A percentile compares a stretch with the other conserved stretches of the same genome.
Conservation (phyloP, 495 filamentous ascomycete genomes). For the Aspergillus sparsus region DNA sequence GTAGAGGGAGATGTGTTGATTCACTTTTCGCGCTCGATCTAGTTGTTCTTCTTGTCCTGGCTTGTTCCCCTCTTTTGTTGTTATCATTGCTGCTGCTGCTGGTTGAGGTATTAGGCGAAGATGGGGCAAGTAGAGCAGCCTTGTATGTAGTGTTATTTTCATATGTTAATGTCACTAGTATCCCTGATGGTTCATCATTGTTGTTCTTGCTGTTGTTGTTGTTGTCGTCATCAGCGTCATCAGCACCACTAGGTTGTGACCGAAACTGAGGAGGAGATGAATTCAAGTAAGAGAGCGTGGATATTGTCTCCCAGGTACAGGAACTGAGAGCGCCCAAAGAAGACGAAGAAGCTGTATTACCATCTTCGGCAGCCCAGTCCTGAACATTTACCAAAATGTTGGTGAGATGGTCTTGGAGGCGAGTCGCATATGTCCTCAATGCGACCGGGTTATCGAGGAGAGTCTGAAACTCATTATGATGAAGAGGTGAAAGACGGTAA, state of each 20-base stretch:
- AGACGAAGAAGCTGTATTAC: slow-evolving; percentile 21
- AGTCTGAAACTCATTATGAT: slow-evolving; percentile 45
- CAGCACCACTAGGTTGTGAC: too few species aligned
- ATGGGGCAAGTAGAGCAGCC: slow-evolving; percentile 42
- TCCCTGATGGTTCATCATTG: slow-evolving; percentile 35
- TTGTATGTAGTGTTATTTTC: slow-evolving; percentile 50
- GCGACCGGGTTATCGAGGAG: slow-evolving; percentile 40
- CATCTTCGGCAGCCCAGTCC: slow-evolving; percentile 34
- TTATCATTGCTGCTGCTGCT: background rate
- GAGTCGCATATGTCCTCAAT: slow-evolving; percentile 49
- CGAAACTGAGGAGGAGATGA: background rate
- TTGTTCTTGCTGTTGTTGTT: background rate
- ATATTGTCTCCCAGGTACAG: slow-evolving; percentile 51
- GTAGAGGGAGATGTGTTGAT: slow-evolving; percentile 52
- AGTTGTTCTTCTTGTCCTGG: slow-evolving; percentile 16
- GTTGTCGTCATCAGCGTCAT: background rate
- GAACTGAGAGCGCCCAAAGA: slow-evolving; percentile 46
- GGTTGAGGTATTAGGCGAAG: background rate
- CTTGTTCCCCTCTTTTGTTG: background rate
- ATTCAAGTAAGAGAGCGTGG: slow-evolving; percentile 20
- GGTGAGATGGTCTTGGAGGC: slow-evolving; percentile 54
- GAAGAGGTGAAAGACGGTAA: slow-evolving; percentile 58
- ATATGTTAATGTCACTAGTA: slow-evolving; percentile 50
- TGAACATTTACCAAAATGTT: slow-evolving; percentile 51
- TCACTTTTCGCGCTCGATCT: background rate